Evolutionary conservation across 2,329 filamentous ascomycete genomes (phyloP).

Genomic region (Bisporella sp.): DNA sequence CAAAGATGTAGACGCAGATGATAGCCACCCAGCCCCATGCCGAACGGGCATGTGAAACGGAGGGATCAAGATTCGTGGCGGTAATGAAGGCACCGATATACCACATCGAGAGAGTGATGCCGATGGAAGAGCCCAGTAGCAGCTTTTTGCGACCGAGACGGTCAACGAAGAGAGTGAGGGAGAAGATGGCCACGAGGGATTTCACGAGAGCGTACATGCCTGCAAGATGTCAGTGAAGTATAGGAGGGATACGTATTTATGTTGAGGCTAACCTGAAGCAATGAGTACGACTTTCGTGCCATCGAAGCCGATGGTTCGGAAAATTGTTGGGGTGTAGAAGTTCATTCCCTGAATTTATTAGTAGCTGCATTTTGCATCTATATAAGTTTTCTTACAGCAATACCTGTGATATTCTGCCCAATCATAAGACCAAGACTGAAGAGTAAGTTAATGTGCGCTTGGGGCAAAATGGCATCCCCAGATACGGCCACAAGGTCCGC

Average conservation of each 20-base stretch:
- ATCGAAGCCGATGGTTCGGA: slow-evolving; percentile 45
- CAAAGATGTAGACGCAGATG: slow-evolving; percentile 11
- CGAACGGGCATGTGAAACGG: slow-evolving; percentile 34
- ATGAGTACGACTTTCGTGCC: slow-evolving; percentile 47
- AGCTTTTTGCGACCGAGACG: slow-evolving; percentile 32
- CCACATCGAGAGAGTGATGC: slow-evolving; percentile 34
- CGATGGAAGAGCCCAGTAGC: slow-evolving; percentile 33
- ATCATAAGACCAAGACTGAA: background rate
- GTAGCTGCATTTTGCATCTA: too few relatives aligned
- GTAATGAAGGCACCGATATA: slow-evolving; percentile 36
- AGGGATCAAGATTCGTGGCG: slow-evolving; percentile 23
- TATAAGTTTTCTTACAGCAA: slow-evolving; percentile 35
- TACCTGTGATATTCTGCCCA: slow-evolving; percentile 60
- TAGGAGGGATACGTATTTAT: too few relatives aligned
- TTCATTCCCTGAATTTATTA: slow-evolving; percentile 30
- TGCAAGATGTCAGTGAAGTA: slow-evolving; percentile 24
- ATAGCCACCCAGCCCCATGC: slow-evolving; percentile 8
- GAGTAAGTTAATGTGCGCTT: too few relatives aligned
- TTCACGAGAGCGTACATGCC: slow-evolving; percentile 52
- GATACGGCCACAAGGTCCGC: too few relatives aligned
- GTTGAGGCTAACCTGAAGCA: slow-evolving; percentile 20
- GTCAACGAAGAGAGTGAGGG: slow-evolving; percentile 34
- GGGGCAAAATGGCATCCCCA: too few relatives aligned
- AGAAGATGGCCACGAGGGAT: slow-evolving; percentile 45
- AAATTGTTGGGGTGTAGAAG: slow-evolving; percentile 49